Evolutionary conservation across 805 yeast species (phyloP).

Genomic region (Ogataea dorogensis): DNA sequence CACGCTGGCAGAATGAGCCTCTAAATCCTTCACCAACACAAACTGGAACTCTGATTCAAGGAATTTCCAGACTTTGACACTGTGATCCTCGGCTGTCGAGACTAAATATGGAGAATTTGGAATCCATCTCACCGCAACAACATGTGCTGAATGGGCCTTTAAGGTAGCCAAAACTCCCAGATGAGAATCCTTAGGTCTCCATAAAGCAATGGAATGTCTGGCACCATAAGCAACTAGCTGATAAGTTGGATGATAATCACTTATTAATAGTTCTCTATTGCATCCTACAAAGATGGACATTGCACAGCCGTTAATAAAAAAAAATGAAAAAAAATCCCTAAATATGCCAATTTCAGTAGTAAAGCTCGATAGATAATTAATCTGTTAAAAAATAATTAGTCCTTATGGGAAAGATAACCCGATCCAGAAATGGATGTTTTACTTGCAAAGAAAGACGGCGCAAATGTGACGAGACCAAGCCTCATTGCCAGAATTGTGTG

Average conservation of each 20-base stretch:
- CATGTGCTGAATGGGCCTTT: constrained; percentile 58
- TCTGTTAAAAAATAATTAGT: neutral
- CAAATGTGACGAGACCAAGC: constrained; percentile 57
- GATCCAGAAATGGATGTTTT: constrained; percentile 59
- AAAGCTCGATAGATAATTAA: too few relatives aligned
- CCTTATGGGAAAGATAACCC: constrained; percentile 40
- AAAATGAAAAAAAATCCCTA: neutral
- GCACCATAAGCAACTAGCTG: constrained; percentile 71
- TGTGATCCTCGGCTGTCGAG: constrained; percentile 67
- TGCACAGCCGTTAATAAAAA: constrained; percentile 12
- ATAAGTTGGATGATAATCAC: constrained; percentile 44
- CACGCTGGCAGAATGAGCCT: constrained; percentile 49
- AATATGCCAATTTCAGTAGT: too few relatives aligned
- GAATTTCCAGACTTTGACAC: constrained; percentile 58
- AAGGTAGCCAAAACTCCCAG: constrained; percentile 54
- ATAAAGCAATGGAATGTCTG: constrained; percentile 56
- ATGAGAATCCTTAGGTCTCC: constrained; percentile 21
- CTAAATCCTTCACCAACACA: constrained; percentile 32
- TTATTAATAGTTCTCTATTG: constrained; percentile 59
- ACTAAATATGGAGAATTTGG: constrained; percentile 46
- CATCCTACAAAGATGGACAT: constrained; percentile 66
- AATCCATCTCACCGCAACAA: constrained; percentile 65
- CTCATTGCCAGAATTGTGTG: constrained; percentile 47
- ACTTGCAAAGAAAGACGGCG: constrained; percentile 54
- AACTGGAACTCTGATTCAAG: constrained; percentile 26